These are phyloP conservation scores for Hymenoscyphus repandus DNA, from an alignment of 2,329 filamentous ascomycete species.

Conservation along the genomic window DNA sequence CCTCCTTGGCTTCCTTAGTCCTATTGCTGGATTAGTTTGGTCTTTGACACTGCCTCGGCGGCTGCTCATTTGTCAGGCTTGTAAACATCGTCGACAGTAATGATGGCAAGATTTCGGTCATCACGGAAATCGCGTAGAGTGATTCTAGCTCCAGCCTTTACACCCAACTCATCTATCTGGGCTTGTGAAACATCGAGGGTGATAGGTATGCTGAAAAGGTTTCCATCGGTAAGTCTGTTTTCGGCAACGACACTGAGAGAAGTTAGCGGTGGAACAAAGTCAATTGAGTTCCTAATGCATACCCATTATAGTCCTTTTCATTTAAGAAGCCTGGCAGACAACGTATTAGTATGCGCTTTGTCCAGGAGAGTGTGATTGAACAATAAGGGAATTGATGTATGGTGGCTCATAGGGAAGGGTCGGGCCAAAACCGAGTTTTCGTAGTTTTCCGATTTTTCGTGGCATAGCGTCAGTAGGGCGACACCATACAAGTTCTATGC, in stretches of 20 bases:
- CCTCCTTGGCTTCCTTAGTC: constrained; percentile 82
- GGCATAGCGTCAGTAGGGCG: too few species aligned
- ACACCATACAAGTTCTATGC: too few species aligned
- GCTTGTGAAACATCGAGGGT: constrained; percentile 78
- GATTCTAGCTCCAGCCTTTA: constrained; percentile 77
- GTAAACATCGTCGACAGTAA: constrained; percentile 95
- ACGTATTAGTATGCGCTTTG: too few species aligned
- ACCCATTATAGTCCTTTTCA: constrained; percentile 95
- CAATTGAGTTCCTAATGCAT: too few species aligned
- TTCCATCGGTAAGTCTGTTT: constrained; percentile 79
- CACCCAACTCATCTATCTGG: constrained; percentile 66
- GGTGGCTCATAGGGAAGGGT: too few species aligned
- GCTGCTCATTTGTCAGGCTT: constrained; percentile 81
- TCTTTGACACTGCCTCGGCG: neutral
- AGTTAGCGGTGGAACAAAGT: constrained; percentile 28
- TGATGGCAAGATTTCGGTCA: constrained; percentile 90
- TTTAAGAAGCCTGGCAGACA: constrained; percentile 81
- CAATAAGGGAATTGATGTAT: too few species aligned
- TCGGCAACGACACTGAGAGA: constrained; percentile 73
- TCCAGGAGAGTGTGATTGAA: too few species aligned
- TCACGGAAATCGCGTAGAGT: constrained; percentile 94
- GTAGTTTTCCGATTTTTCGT: too few species aligned
- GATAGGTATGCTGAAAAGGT: constrained; percentile 95
- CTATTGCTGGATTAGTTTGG: constrained; percentile 40
- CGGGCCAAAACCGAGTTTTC: too few species aligned